These are phyloP conservation scores for Eustoma russellianum DNA, from an alignment of 257 asterid genomes.

Conservation along the genomic window DNA sequence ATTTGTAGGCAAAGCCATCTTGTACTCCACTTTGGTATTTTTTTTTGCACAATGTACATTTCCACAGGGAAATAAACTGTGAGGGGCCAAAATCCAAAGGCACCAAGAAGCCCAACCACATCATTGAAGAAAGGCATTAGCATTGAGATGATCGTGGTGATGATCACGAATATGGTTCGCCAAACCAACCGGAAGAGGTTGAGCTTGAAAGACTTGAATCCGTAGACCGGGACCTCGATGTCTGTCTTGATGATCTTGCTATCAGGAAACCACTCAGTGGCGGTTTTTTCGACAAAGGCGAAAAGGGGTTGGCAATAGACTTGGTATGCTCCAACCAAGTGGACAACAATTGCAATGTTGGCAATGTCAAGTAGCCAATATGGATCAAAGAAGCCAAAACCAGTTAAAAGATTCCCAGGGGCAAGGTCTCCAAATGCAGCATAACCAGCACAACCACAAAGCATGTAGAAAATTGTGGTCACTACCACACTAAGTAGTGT, in stretches of 20 bases:
- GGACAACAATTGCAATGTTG: conserved; percentile 63
- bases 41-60: conserved; percentile 64
- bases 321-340: conserved; percentile 82
- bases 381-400: conserved; percentile 82
- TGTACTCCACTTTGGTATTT: conserved; percentile 62
- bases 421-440: conserved; percentile 88
- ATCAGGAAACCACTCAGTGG: conserved; percentile 33
- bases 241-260: conserved; percentile 42
- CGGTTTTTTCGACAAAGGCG: conserved; percentile 64
- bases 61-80: conserved; percentile 87
- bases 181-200: conserved; percentile 54
- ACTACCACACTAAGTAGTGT: conserved; percentile 54
- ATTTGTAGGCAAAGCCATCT: conserved; percentile 53
- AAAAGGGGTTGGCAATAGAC: conserved; percentile 85
- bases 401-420: conserved; percentile 82
- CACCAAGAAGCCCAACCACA: conserved; percentile 76
- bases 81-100: conserved; percentile 82
- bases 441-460: conserved; percentile 80
- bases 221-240: conserved; percentile 32
- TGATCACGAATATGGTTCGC: conserved; percentile 58
- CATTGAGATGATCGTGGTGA: conserved; percentile 64
- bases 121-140: conserved; percentile 78
- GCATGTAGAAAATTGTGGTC: conserved; percentile 85
- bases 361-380: conserved; percentile 90
- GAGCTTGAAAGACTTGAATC: conserved; percentile 33